Evolutionary conservation across 768 basidiomycete genomes (phyloP).

Genomic region (Boletus vermiculosoides): DNA sequence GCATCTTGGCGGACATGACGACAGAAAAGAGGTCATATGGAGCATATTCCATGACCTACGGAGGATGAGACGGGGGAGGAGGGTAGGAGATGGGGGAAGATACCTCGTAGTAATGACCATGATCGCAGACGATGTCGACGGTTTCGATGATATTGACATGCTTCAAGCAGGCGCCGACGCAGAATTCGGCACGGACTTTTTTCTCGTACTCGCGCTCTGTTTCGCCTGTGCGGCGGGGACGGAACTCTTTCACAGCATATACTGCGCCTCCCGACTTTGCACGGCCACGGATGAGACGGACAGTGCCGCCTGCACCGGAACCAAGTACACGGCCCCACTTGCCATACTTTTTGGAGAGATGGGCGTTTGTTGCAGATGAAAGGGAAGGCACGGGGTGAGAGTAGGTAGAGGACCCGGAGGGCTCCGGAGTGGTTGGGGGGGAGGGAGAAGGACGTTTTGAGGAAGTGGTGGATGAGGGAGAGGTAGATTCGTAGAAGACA

Average conservation of each 20-base stretch:
- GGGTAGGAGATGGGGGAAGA: slow-evolving; percentile 7
- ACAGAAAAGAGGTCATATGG: slow-evolving; percentile 98
- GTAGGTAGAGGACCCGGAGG: slow-evolving; percentile 17
- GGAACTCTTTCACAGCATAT: slow-evolving; percentile 97
- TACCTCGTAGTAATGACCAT: slow-evolving; percentile 98
- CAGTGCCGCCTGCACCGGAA: slow-evolving; percentile 97
- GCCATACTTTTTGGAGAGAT: slow-evolving; percentile 97
- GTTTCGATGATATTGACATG: slow-evolving; percentile 97
- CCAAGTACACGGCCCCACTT: slow-evolving; percentile 98
- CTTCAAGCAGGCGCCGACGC: slow-evolving; percentile 91
- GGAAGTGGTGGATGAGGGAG: slow-evolving; percentile 31
- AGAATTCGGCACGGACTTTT: slow-evolving; percentile 99
- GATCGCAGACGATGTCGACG: slow-evolving; percentile 96
- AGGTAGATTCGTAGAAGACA: slow-evolving; percentile 29
- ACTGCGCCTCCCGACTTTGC: slow-evolving; percentile 78
- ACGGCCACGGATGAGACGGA: slow-evolving; percentile 88
- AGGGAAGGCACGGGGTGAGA: slow-evolving; percentile 55
- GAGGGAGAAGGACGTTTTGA: slow-evolving; percentile 31
- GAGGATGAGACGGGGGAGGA: slow-evolving; percentile 2
- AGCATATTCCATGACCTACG: slow-evolving; percentile 98
- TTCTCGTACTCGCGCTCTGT: slow-evolving; percentile 98
- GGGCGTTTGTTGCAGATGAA: slow-evolving; percentile 81
- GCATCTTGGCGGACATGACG: slow-evolving; percentile 99
- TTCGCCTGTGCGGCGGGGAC: slow-evolving; percentile 86
- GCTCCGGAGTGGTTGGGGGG: slow-evolving; percentile 25